Percentiles rank a stretch among this genome's conserved stretches.
Conservation (phyloP, 108 stramenopile genomes). For the Pseudonitzschia pungens region DNA sequence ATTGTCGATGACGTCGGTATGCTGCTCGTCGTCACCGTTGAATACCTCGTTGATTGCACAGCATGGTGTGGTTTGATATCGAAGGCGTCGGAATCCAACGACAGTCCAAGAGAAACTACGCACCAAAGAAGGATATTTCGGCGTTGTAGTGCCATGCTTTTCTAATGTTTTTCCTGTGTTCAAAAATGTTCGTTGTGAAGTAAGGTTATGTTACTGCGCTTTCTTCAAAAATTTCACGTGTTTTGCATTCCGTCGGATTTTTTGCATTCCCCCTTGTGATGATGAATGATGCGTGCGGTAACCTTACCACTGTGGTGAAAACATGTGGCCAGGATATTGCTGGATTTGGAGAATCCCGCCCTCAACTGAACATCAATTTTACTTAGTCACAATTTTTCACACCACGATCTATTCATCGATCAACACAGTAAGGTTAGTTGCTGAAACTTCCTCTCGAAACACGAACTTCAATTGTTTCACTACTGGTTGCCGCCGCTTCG, state of each 20-base stretch:
- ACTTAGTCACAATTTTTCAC: constrained; percentile 3
- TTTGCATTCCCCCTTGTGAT: too few species aligned
- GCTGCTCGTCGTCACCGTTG: neutral
- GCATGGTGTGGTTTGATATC: neutral
- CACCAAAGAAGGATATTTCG: neutral
- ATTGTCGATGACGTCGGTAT: neutral
- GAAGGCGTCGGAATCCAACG: constrained; percentile 12
- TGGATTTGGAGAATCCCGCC: neutral
- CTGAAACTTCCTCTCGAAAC: too few species aligned
- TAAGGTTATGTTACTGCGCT: too few species aligned
- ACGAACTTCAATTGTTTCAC: neutral
- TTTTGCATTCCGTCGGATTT: too few species aligned
- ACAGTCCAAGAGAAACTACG: neutral
- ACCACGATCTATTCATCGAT: neutral
- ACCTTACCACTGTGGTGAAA: too few species aligned
- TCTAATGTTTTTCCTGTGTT: neutral
- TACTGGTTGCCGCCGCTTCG: neutral
- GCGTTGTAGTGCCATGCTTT: neutral
- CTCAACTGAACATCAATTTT: neutral
- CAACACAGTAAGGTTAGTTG: too few species aligned
- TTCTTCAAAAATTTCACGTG: too few species aligned
- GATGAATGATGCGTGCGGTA: too few species aligned
- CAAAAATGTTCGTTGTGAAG: too few species aligned
- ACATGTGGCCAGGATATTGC: too few species aligned
- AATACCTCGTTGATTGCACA: neutral